These are phyloP conservation scores for Pichia occidentalis DNA, from an alignment of 805 yeast species.

Conservation along the genomic window DNA sequence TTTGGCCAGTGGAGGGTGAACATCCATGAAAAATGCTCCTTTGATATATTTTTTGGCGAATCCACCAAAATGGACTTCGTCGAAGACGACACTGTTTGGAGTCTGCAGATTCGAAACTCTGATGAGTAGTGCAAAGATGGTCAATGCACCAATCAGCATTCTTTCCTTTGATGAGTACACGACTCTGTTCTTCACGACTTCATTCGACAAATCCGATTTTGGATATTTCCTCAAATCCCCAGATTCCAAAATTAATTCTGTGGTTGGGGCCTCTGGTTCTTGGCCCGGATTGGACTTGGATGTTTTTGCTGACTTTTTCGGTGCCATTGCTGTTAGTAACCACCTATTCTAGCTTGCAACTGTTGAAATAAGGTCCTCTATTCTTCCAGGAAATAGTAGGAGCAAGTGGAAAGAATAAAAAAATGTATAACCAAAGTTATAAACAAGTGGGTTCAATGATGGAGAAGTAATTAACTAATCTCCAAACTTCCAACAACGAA, in stretches of 20 bases:
- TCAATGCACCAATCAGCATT: constrained; percentile 35
- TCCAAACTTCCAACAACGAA: too few relatives aligned
- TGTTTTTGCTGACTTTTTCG: constrained; percentile 16
- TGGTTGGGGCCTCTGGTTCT: constrained; percentile 20
- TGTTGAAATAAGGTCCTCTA: too few relatives aligned
- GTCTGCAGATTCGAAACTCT: constrained; percentile 54
- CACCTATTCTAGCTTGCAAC: background rate
- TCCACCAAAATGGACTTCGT: constrained; percentile 98
- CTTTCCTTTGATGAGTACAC: constrained; percentile 35
- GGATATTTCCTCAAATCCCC: constrained; percentile 53
- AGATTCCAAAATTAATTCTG: constrained; percentile 40
- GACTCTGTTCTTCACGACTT: constrained; percentile 36
- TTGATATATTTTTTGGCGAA: constrained; percentile 83
- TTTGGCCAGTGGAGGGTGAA: constrained; percentile 83
- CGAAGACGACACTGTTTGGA: constrained; percentile 90
- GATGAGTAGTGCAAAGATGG: constrained; percentile 42
- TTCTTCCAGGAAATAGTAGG: too few relatives aligned
- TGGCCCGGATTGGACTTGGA: constrained; percentile 2
- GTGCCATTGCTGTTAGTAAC: constrained; percentile 22
- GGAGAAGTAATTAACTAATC: too few relatives aligned
- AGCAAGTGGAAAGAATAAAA: too few relatives aligned
- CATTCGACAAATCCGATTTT: constrained; percentile 42
- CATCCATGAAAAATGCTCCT: constrained; percentile 75
- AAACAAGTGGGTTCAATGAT: too few relatives aligned
- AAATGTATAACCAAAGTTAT: too few relatives aligned